Conservation (phyloP, 2,329 filamentous ascomycete genomes). For the Xylariaceae sp. region DNA sequence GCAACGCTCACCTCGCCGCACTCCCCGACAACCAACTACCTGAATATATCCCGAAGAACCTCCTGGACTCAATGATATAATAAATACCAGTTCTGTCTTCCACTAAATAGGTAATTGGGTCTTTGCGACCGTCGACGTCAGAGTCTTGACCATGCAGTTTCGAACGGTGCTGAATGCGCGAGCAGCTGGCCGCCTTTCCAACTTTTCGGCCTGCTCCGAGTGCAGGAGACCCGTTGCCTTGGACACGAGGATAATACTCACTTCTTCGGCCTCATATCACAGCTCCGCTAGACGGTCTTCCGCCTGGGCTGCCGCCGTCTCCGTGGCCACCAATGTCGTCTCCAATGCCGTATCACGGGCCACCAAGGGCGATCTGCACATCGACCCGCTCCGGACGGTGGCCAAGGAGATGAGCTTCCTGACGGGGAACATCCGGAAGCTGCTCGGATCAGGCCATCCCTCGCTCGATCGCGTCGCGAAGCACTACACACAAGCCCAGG, state of each 20-base stretch:
- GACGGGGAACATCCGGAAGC: slow-evolving; percentile 85
- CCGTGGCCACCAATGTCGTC: slow-evolving; percentile 65
- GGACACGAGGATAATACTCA: slow-evolving; percentile 30
- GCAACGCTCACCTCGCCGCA: slow-evolving; percentile 2
- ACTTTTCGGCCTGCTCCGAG: slow-evolving; percentile 37
- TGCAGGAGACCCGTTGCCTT: slow-evolving; percentile 34
- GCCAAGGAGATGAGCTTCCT: slow-evolving; percentile 96
- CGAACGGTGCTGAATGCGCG: slow-evolving; percentile 42
- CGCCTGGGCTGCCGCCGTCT: slow-evolving; percentile 71
- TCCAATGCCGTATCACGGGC: slow-evolving; percentile 59
- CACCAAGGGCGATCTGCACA: slow-evolving; percentile 61
- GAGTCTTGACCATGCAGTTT: slow-evolving; percentile 45
- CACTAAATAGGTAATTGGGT: slow-evolving; percentile 30
- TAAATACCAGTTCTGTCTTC: slow-evolving; percentile 4
- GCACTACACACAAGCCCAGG: slow-evolving; percentile 95
- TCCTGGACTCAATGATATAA: slow-evolving; percentile 10
- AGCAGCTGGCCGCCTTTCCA: slow-evolving; percentile 32
- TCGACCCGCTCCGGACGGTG: slow-evolving; percentile 84
- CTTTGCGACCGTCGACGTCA: slow-evolving; percentile 21
- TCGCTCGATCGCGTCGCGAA: slow-evolving; percentile 92
- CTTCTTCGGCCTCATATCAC: slow-evolving; percentile 39
- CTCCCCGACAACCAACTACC: background rate
- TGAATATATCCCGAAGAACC: no score
- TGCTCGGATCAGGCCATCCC: slow-evolving; percentile 91
- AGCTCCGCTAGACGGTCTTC: slow-evolving; percentile 46